A percentile compares a stretch with the other conserved stretches of the same genome.
Conservation (phyloP, 1,284 basidiomycete genomes). For the Apiotrichum gamsii region DNA sequence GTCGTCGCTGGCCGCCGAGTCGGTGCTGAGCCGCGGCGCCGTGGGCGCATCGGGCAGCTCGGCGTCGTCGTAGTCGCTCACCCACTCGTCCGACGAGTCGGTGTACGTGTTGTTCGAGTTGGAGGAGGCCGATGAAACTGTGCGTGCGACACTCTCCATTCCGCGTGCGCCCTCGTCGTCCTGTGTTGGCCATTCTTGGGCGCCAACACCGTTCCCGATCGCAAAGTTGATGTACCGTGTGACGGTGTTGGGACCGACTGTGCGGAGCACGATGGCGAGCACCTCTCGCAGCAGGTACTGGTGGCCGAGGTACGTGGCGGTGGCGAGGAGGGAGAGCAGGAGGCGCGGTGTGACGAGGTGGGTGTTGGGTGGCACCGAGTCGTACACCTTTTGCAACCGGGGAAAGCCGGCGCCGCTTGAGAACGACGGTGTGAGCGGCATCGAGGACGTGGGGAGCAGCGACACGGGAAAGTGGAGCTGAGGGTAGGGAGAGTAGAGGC, state of each 20-base stretch:
- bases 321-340: conserved; percentile 77
- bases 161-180: conserved; percentile 61
- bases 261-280: conserved; percentile 62
- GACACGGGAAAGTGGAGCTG: conserved; percentile 60
- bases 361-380: conserved; percentile 47
- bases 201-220: conserved; percentile 63
- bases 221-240: conserved; percentile 76
- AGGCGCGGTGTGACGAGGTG: conserved; percentile 75
- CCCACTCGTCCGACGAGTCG: conserved; percentile 7
- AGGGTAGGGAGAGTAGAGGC: conserved; percentile 79
- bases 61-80: conserved; percentile 4
- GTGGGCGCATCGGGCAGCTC: background rate
- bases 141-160: conserved; percentile 61
- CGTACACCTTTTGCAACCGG: conserved; percentile 59
- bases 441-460: conserved; percentile 59
- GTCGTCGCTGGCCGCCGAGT: conserved; percentile 11
- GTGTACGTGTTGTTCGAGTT: too few species aligned
- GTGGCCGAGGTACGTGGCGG: conserved; percentile 77
- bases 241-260: conserved; percentile 73
- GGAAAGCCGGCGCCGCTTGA: conserved; percentile 55
- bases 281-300: conserved; percentile 70
- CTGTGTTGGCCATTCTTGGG: conserved; percentile 47
- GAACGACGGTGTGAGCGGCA: conserved; percentile 66
- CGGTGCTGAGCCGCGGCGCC: conserved; percentile 8
- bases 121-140: conserved; percentile 32